Percentiles rank a stretch among this genome's conserved stretches.
Conservation (phyloP, 148 eudicot genomes). For the Fallopia convolvulus region DNA sequence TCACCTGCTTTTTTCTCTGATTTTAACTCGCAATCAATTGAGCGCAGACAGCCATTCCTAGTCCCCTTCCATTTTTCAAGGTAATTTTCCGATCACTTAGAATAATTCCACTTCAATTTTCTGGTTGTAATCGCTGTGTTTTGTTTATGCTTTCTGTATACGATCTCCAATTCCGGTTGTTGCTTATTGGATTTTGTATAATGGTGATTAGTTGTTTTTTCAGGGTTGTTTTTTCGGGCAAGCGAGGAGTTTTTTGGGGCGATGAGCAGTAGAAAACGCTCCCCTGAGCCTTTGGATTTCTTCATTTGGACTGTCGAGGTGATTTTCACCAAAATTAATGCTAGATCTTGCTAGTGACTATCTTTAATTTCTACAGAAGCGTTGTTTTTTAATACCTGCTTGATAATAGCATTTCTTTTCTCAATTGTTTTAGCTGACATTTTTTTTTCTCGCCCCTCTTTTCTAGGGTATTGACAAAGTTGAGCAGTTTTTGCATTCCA, state of each 20-base stretch:
- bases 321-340: neutral
- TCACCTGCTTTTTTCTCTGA: neutral
- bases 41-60: neutral
- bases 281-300: conserved; percentile 67
- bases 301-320: conserved; percentile 74
- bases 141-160: neutral
- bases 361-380: neutral
- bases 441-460: neutral
- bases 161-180: neutral
- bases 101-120: neutral
- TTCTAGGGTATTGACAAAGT: neutral
- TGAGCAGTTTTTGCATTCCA: neutral
- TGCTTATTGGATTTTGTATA: neutral
- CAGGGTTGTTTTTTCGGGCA: neutral
- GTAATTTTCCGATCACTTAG: neutral
- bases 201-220: neutral
- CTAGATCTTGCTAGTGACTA: neutral
- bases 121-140: neutral
- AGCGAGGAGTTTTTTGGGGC: conserved; percentile 18
- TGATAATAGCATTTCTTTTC: neutral
- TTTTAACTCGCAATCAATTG: neutral
- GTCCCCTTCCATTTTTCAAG: neutral
- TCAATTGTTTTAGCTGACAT: neutral
- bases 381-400: neutral
- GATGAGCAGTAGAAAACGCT: conserved; percentile 54